Conservation (phyloP, 805 yeast species). For the Hanseniaspora pseudoguilliermondii region DNA sequence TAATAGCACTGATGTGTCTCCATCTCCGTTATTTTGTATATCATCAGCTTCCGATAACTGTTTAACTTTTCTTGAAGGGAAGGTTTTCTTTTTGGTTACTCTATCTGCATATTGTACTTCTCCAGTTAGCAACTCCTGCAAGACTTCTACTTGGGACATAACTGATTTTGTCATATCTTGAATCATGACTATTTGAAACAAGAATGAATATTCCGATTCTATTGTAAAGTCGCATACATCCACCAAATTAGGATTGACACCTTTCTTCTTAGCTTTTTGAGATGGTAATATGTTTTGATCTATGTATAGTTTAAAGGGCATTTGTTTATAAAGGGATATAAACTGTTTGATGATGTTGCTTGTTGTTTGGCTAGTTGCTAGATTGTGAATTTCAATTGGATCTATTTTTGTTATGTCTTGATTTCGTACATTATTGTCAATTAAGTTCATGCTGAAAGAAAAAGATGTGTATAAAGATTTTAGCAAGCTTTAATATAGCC, state of each 20-base stretch:
- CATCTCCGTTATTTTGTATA: constrained; percentile 15
- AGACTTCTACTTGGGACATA: constrained; percentile 42
- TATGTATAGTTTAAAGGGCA: neutral
- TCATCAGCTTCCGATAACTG: constrained; percentile 39
- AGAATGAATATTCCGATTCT: constrained; percentile 19
- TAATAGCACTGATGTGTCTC: neutral
- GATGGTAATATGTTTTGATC: neutral
- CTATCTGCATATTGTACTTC: constrained; percentile 42
- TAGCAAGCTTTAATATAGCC: too few species aligned
- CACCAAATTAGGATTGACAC: constrained; percentile 10
- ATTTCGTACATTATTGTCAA: neutral
- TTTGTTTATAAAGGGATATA: neutral
- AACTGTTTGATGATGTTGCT: neutral
- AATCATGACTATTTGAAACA: constrained; percentile 46
- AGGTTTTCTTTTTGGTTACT: constrained; percentile 16
- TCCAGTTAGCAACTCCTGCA: constrained; percentile 41
- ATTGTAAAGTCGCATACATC: constrained; percentile 5
- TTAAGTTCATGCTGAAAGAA: neutral
- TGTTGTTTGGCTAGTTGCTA: neutral
- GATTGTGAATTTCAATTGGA: neutral
- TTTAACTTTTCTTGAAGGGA: constrained; percentile 30
- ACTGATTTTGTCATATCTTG: constrained; percentile 42
- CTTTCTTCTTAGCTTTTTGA: constrained; percentile 16
- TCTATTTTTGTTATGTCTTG: neutral
- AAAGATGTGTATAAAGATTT: too few species aligned